phyloP scores from a whole-genome alignment of 441 rosid species.

The Pelargonium cotyledonis region DNA sequence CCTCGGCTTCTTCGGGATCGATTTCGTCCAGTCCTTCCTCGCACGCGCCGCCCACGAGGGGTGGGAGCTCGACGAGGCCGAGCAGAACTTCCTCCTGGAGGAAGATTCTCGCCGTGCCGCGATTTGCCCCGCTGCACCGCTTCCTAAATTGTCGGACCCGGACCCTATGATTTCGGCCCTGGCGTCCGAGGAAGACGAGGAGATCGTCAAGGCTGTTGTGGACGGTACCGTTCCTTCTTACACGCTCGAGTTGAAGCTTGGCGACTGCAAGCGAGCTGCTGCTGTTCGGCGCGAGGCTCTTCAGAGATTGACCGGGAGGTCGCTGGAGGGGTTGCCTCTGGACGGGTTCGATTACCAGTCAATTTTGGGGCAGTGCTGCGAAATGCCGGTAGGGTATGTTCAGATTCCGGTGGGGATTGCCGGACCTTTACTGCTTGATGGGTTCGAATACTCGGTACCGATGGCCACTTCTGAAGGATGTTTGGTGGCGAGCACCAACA shows the following conservation, averaged over 20 bases:
- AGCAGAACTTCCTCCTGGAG: conserved; percentile 17
- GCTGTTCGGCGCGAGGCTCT: conserved; percentile 64
- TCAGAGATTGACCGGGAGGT: conserved; percentile 63
- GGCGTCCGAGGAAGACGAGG: conserved; percentile 50
- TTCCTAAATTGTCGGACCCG: conserved; percentile 16
- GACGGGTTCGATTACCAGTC: conserved; percentile 82
- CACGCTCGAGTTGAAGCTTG: conserved; percentile 61
- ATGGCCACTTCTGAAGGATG: conserved; percentile 95
- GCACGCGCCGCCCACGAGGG: conserved; percentile 57
- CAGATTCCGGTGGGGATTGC: conserved; percentile 88
- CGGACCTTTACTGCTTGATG: conserved; percentile 71
- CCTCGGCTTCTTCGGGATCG: conserved; percentile 79
- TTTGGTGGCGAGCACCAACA: conserved; percentile 75
- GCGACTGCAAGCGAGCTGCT: conserved; percentile 74
- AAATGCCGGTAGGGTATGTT: conserved; percentile 85
- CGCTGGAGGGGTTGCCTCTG: conserved; percentile 63
- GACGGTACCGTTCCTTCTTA: conserved; percentile 52
- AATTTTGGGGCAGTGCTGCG: conserved; percentile 84
- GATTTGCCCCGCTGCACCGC: conserved; percentile 18
- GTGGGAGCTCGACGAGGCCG: conserved; percentile 33
- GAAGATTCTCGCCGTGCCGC: conserved; percentile 30
- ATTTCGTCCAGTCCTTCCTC: conserved; percentile 68
- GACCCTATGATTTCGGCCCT: neutral
- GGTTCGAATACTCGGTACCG: conserved; percentile 61
- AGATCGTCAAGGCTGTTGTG: conserved; percentile 52